Conservation (phyloP, 2,329 filamentous ascomycete genomes). For the Metarhizium guizhouense region DNA sequence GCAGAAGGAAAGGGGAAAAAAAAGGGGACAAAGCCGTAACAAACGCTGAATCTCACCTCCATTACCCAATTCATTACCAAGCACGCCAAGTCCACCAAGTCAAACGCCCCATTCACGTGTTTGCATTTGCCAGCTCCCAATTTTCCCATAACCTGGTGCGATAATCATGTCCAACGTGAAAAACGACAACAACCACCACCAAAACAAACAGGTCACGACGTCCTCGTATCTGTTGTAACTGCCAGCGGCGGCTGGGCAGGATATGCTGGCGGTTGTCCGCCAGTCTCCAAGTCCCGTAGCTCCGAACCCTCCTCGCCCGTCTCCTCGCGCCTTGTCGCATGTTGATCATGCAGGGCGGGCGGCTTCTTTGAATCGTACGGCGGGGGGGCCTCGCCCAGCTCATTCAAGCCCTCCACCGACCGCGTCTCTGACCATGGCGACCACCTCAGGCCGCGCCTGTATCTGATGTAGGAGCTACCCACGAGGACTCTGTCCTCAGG, state of each 20-base stretch:
- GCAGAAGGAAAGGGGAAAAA: too few relatives aligned
- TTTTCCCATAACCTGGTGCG: neutral
- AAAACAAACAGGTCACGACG: neutral
- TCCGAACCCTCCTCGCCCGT: conserved; percentile 9
- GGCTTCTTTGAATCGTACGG: conserved; percentile 40
- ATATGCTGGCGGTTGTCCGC: conserved; percentile 20
- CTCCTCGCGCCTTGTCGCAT: neutral
- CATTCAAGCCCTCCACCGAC: conserved; percentile 49
- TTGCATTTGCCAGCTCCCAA: neutral
- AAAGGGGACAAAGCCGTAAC: neutral
- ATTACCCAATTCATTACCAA: neutral
- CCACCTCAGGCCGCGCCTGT: conserved; percentile 11
- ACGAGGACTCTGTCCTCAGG: conserved; percentile 1
- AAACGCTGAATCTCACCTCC: neutral
- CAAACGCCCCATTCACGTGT: neutral
- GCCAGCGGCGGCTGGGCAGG: conserved; percentile 16
- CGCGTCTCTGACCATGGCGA: conserved; percentile 16
- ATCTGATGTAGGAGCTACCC: conserved; percentile 1
- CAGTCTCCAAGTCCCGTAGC: conserved; percentile 18
- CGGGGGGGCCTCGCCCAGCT: conserved; percentile 56
- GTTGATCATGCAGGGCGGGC: conserved; percentile 1
- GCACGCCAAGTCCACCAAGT: neutral
- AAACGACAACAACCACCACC: neutral
- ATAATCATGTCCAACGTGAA: neutral
- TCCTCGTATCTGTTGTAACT: conserved; percentile 11